Base-by-base conservation (phyloP, 148 eudicot genomes). In the Limonium bicolor region DNA sequence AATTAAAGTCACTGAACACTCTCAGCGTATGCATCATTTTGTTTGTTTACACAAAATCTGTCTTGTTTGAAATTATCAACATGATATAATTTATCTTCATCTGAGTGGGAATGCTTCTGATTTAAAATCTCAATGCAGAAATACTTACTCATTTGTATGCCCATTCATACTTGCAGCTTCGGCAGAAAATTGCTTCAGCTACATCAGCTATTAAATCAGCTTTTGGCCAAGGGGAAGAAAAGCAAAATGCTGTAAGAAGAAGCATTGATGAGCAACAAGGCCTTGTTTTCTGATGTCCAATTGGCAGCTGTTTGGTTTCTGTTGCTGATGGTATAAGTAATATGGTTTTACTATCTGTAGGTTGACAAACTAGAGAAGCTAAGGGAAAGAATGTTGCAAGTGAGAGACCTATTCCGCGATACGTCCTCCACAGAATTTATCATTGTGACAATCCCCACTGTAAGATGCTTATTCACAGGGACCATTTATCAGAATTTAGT, bases 401-500 rank as follows among this genome's bases (percentile, higher is more conserved):
- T 84, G 27, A 54, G 97, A 30, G 97, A 90, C 61, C 82, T 84
- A 55, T 88, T 90, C 49, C 87, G 93, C 13, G 87, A 84, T 48
- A 70, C 92, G 13, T 74, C 75, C 12, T 70, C 97, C 32, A 90
- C 97, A 56, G 97, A 90, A 63, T 90, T 90, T 55, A 84, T 90
- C 60, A 84, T 90, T 34, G 97, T 90, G 32, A 90, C 97, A 11
- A 90, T 90, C 42, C 97, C 97, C 36, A 84, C 95, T 84, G 95
- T 88, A 84, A 60, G 34, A 7, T n/a, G n/a, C n/a, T n/a, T n/a
- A n/a, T n/a, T n/a, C n/a, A n/a, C n/a, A n/a, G n/a, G n/a, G n/a
- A n/a, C n/a, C n/a, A n/a, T n/a, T n/a, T n/a, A n/a, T n/a, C n/a
- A n/a, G n/a, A n/a, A n/a, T n/a, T n/a, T n/a, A n/a, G n/a, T n/a